Conservation (phyloP, 1,284 basidiomycete genomes). For the Jaminaea rosea region DNA sequence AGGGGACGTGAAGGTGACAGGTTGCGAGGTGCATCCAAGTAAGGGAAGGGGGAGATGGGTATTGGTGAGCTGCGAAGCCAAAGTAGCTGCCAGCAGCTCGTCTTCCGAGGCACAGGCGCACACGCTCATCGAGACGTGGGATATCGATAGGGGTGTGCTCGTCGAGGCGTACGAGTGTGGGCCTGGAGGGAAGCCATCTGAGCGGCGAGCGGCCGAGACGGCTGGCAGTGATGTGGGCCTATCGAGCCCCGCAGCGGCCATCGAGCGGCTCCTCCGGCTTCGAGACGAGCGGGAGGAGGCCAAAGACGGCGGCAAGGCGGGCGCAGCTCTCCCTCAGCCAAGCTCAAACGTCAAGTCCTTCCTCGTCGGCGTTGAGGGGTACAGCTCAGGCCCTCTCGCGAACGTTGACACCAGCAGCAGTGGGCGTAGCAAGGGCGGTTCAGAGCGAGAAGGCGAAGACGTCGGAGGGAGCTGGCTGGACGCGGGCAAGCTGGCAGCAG, state of each 20-base stretch:
- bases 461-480: conserved; percentile 33
- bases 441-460: conserved; percentile 9
- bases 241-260: conserved; percentile 23
- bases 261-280: conserved; percentile 23
- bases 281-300: conserved; percentile 5
- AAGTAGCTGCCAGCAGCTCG: not conserved
- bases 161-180: conserved; percentile 39
- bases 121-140: conserved; percentile 38
- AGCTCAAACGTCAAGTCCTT: conserved; percentile 20
- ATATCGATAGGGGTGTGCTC: conserved; percentile 46
- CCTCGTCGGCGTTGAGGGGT: conserved; percentile 29
- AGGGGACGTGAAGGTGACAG: not conserved
- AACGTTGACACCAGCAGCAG: not conserved
- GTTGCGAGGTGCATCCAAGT: conserved; percentile 61
- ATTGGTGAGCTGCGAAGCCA: conserved; percentile 63
- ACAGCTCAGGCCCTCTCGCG: conserved; percentile 18
- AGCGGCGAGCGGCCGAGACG: too few species aligned
- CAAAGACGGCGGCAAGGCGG: conserved; percentile 2
- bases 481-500: conserved; percentile 20
- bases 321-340: not conserved
- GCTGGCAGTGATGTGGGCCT: too few species aligned
- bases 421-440: not conserved
- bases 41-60: conserved; percentile 72
- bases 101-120: conserved; percentile 2
- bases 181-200: not conserved